Evolutionary conservation across 2,329 filamentous ascomycete genomes (phyloP).

Genomic region (Helotiales sp.): DNA sequence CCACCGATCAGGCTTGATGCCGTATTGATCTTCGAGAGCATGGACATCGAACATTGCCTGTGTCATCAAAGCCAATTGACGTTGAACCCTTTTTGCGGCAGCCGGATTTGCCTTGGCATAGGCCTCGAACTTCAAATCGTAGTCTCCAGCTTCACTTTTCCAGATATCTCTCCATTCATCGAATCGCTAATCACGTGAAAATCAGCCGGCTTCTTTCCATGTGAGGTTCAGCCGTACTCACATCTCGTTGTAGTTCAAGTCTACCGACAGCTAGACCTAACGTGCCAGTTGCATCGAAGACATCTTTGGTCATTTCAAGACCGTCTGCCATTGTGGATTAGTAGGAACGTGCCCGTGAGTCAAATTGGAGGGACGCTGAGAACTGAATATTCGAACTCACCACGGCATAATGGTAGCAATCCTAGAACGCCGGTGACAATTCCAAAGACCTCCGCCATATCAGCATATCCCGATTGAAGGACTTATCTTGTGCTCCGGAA

Average conservation of each 20-base stretch:
- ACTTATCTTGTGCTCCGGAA: background rate
- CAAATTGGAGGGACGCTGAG: background rate
- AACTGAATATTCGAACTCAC: conserved; percentile 14
- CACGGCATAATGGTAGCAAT: conserved; percentile 28
- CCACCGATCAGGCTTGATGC: conserved; percentile 24
- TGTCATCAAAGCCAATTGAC: conserved; percentile 24
- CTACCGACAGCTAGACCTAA: conserved; percentile 26
- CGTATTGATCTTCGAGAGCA: conserved; percentile 28
- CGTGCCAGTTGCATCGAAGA: conserved; percentile 22
- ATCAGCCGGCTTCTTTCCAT: background rate
- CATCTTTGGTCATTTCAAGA: conserved; percentile 26
- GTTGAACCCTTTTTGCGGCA: conserved; percentile 20
- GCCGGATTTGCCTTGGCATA: conserved; percentile 25
- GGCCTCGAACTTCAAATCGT: conserved; percentile 26
- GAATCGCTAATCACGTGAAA: conserved; percentile 26
- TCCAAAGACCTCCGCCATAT: conserved; percentile 26
- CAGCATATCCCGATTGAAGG: background rate
- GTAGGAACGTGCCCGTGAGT: background rate
- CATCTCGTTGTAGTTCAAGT: conserved; percentile 29
- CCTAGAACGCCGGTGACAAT: conserved; percentile 27
- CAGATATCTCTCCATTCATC: conserved; percentile 33
- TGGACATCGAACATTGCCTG: conserved; percentile 27
- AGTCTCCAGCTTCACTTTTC: conserved; percentile 23
- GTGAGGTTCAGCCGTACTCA: conserved; percentile 10
- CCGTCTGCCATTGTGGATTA: conserved; percentile 21